Conservation (phyloP, 2,329 filamentous ascomycete species). For the Harringtonia aguacate region DNA sequence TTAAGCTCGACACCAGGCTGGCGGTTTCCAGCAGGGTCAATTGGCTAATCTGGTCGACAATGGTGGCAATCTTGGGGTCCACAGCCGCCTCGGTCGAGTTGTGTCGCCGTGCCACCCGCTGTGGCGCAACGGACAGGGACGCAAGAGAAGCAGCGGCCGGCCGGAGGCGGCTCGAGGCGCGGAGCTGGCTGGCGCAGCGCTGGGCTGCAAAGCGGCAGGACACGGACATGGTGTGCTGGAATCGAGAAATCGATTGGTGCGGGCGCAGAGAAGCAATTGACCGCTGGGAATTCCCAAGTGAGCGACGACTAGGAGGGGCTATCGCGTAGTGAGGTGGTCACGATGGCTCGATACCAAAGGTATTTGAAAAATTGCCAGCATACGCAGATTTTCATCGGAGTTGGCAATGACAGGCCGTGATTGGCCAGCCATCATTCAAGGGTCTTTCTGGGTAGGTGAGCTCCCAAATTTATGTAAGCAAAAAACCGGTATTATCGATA, state of each 20-base stretch:
- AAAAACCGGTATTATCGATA: constrained; percentile 2
- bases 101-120: constrained; percentile 60
- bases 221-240: constrained; percentile 40
- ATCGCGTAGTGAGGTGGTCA: background rate
- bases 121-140: constrained; percentile 22
- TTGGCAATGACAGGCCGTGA: background rate
- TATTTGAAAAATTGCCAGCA: background rate
- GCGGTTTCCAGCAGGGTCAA: constrained; percentile 96
- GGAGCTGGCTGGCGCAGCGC: constrained; percentile 53
- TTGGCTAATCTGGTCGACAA: constrained; percentile 98
- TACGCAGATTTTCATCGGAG: constrained; percentile 1
- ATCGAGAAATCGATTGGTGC: background rate
- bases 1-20: constrained; percentile 86
- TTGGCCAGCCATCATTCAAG: background rate
- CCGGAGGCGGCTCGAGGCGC: constrained; percentile 34
- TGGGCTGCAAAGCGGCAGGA: constrained; percentile 53
- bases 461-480: background rate
- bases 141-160: constrained; percentile 27
- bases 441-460: too few relatives aligned
- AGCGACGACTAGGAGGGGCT: background rate
- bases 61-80: constrained; percentile 86
- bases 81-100: constrained; percentile 70
- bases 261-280: background rate
- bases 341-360: background rate
- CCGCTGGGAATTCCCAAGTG: background rate